Evolutionary conservation across 2,329 filamentous ascomycete species (phyloP).

Genomic region (Drechslerella dactyloides): DNA sequence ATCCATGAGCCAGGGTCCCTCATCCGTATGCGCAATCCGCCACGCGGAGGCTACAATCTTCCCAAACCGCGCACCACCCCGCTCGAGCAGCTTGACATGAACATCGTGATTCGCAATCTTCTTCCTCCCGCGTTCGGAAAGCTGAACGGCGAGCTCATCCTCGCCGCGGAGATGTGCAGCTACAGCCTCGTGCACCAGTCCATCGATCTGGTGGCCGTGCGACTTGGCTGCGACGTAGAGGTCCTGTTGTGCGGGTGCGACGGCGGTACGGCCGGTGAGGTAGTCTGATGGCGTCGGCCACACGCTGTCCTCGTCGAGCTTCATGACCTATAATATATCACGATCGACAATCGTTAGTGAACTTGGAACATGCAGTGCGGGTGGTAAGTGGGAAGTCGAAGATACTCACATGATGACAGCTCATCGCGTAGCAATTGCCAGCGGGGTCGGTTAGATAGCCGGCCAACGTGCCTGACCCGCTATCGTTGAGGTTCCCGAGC

Average conservation of each 20-base stretch:
- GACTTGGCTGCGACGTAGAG: constrained; percentile 1
- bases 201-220: constrained; percentile 25
- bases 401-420: constrained; percentile 38
- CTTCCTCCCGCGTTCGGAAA: constrained; percentile 6
- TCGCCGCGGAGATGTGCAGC: constrained; percentile 14
- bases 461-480: constrained; percentile 24
- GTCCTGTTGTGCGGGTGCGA: constrained; percentile 10
- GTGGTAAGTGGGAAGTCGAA: too few relatives aligned
- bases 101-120: constrained; percentile 21
- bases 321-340: constrained; percentile 13
- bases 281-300: constrained; percentile 12
- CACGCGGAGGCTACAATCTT: constrained; percentile 31
- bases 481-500: constrained; percentile 1
- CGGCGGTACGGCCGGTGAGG: constrained; percentile 1
- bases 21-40: constrained; percentile 16
- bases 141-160: neutral
- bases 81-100: neutral
- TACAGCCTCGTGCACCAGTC: constrained; percentile 31
- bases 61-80: constrained; percentile 19
- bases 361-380: too few relatives aligned
- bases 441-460: constrained; percentile 27
- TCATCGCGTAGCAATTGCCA: constrained; percentile 33
- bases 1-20: constrained; percentile 35
- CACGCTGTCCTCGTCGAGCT: constrained; percentile 5
- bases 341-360: neutral